A percentile compares a stretch with the other conserved stretches of the same genome.
Conservation (phyloP, 2,329 filamentous ascomycete species). For the Arthroderma sp. region DNA sequence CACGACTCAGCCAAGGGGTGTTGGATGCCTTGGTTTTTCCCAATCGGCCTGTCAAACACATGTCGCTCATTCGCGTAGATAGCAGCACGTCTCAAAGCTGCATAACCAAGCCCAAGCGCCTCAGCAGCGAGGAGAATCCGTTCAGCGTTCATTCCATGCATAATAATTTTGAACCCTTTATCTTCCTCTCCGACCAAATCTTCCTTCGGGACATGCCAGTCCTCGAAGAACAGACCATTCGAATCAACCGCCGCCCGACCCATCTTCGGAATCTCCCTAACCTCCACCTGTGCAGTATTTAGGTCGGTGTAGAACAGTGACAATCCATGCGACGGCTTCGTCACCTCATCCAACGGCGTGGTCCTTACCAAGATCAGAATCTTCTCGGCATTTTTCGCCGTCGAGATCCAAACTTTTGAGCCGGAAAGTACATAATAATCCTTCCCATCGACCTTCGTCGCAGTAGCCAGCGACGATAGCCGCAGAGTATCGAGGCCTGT, state of each 20-base stretch:
- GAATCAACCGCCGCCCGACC: conserved; percentile 33
- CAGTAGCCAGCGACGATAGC: conserved; percentile 64
- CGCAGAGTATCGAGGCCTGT: conserved; percentile 76
- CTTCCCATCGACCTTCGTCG: conserved; percentile 23
- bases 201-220: conserved; percentile 27
- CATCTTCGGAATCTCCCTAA: conserved; percentile 36
- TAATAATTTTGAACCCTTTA: conserved; percentile 33
- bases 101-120: conserved; percentile 34
- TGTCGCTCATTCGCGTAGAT: conserved; percentile 36
- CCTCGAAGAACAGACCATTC: conserved; percentile 33
- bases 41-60: conserved; percentile 45
- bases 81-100: conserved; percentile 29
- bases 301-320: conserved; percentile 35
- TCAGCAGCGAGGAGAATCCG: conserved; percentile 25
- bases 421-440: conserved; percentile 62
- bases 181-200: conserved; percentile 32
- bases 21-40: conserved; percentile 46
- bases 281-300: conserved; percentile 21
- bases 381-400: conserved; percentile 33
- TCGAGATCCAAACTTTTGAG: conserved; percentile 74
- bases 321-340: conserved; percentile 30
- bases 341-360: conserved; percentile 28
- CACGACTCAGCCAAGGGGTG: conserved; percentile 46
- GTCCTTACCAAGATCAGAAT: conserved; percentile 32
- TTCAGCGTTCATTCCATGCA: conserved; percentile 29